Base-by-base conservation (phyloP, 2,329 filamentous ascomycete genomes). In the Lasiodiplodia hormozganensis region DNA sequence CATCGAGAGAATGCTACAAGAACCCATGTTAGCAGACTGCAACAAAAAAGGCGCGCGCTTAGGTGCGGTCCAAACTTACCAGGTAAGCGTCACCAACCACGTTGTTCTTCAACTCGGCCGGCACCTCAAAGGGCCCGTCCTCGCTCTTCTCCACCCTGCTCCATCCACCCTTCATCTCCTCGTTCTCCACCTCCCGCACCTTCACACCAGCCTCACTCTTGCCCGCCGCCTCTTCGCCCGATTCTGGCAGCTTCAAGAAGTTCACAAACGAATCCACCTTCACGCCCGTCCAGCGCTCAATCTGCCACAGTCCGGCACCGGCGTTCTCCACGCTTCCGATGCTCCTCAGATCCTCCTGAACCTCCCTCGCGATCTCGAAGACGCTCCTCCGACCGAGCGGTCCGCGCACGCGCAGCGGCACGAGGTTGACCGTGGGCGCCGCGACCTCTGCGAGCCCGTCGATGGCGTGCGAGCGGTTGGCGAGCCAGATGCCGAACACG, bases 401-500 rank as follows among this genome's bases (percentile, higher is more conserved):
- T 71, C 6, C 77, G 34, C 72, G 75, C 1, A 96, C 85, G 12
- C 85, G 84, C 0, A 97, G 79, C 0, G 94, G 93, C 1, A 97
- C 85, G 4, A 97, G 84, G 72, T 92, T 94, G 23, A 97, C 84
- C 0, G 92, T 96, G 0, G 94, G 94, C 38, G 88, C 89, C 0
- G 85, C 72, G 2, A 87, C 80, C 0, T 82, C 76, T 2, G 86
- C 81, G 1, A 88, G 76, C 3, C 84, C 81, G 3, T 85, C 80
- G 10, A 85, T 78, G 25, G 82, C 81, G 12, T 86, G 82, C 0
- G 86, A 85, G 64, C 93, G 87, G 76, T 96, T 97, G 52, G 93
- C 92, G 10, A 97, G 86, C 77, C 97, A 97, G 25, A 97, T 79
- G 2, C 94, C 94, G 62, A 97, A 85, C 0, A 93, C 80, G 1